A percentile compares a stretch with the other conserved stretches of the same genome.
phyloP scores from a whole-genome alignment of 2,329 filamentous ascomycete species.

The Paecilomyces formosus region DNA sequence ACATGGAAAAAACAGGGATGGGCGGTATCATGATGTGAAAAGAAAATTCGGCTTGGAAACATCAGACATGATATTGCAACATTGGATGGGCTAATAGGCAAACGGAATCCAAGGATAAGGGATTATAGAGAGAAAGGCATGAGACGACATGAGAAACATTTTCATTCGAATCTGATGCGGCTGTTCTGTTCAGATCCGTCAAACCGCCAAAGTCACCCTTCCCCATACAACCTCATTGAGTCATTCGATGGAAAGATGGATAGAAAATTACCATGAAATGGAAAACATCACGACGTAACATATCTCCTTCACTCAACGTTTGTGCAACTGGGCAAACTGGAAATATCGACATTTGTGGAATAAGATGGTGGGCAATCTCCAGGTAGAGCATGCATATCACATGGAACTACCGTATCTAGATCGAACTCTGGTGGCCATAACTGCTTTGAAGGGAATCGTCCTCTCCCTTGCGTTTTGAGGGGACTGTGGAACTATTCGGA shows the following conservation, averaged over 20 bases:
- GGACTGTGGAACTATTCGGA: conserved; percentile 6
- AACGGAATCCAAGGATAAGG: background rate
- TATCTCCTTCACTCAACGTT: background rate
- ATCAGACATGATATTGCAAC: background rate
- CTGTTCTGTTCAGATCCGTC: background rate
- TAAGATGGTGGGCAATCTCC: background rate
- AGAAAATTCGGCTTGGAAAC: background rate
- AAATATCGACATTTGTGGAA: background rate
- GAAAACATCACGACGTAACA: background rate
- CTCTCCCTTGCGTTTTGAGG: conserved; percentile 25
- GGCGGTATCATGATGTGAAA: background rate
- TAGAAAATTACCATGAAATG: background rate
- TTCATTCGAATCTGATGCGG: background rate
- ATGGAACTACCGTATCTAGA: background rate
- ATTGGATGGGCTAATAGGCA: background rate
- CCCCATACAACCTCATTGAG: background rate
- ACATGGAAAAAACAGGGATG: background rate
- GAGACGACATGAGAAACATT: background rate
- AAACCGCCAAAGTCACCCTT: background rate
- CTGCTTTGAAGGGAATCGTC: conserved; percentile 9
- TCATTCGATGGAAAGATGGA: background rate
- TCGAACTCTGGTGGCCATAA: background rate
- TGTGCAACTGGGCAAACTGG: background rate
- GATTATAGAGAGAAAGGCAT: background rate
- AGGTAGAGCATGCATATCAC: background rate